Evolutionary conservation across 2,329 filamentous ascomycete species (phyloP).

Genomic region (Cylindrodendrum hubeiense): DNA sequence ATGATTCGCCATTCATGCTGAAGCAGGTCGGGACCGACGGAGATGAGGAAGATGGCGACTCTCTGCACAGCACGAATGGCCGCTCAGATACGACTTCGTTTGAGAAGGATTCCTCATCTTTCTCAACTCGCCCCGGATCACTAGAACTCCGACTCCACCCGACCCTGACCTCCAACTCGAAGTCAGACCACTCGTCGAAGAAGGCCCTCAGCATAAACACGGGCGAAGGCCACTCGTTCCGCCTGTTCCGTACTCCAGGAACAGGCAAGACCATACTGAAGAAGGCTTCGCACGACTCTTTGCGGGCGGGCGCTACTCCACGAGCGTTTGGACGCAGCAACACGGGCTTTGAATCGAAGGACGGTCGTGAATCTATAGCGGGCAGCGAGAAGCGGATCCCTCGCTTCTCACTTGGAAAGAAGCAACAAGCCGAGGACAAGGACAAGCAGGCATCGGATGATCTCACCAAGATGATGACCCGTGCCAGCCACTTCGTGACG

Average conservation of each 20-base stretch:
- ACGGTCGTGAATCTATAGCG: constrained; percentile 51
- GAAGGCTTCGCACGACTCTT: constrained; percentile 69
- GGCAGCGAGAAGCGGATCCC: constrained; percentile 60
- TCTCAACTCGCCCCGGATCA: constrained; percentile 75
- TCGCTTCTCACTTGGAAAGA: constrained; percentile 68
- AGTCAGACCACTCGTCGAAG: constrained; percentile 50
- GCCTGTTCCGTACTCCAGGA: constrained; percentile 61
- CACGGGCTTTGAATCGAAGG: constrained; percentile 59
- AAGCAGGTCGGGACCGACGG: constrained; percentile 53
- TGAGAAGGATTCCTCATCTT: constrained; percentile 62
- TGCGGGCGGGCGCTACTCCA: constrained; percentile 58
- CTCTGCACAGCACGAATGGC: constrained; percentile 53
- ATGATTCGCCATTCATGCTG: constrained; percentile 71
- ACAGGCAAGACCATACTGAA: constrained; percentile 60
- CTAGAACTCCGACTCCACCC: constrained; percentile 87
- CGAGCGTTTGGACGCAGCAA: constrained; percentile 59
- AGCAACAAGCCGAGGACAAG: constrained; percentile 54
- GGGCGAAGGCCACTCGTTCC: constrained; percentile 63
- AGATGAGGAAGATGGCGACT: constrained; percentile 64
- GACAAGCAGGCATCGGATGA: constrained; percentile 83
- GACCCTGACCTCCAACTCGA: constrained; percentile 75
- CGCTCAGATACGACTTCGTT: constrained; percentile 52
- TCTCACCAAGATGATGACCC: constrained; percentile 94
- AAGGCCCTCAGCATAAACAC: constrained; percentile 65
- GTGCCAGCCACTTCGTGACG: constrained; percentile 97